Conservation (phyloP, 805 yeast species). For the Candida ipomoeae region DNA sequence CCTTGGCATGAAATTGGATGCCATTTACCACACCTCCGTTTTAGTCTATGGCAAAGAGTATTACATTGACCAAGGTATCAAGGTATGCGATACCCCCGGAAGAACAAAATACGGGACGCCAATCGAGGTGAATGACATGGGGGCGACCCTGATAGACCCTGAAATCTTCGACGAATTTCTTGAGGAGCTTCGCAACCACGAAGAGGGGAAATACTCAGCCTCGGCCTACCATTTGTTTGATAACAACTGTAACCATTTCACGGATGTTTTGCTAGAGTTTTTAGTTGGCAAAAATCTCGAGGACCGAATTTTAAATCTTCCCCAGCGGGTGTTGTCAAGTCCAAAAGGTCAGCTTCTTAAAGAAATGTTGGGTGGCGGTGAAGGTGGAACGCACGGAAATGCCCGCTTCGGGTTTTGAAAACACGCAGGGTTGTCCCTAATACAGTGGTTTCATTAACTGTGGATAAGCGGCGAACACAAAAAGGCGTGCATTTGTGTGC, state of each 20-base stretch:
- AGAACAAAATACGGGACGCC: constrained; percentile 59
- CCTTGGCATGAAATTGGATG: constrained; percentile 53
- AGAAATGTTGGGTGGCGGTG: constrained; percentile 29
- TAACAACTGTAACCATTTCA: constrained; percentile 67
- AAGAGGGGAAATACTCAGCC: constrained; percentile 41
- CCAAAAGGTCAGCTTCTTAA: constrained; percentile 34
- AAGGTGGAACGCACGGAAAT: constrained; percentile 13
- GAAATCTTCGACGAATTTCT: constrained; percentile 54
- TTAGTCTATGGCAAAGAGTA: constrained; percentile 52
- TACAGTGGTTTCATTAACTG: background rate
- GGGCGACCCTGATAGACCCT: constrained; percentile 46
- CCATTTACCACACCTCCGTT: constrained; percentile 64
- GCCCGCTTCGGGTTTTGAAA: constrained; percentile 13
- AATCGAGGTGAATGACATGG: constrained; percentile 48
- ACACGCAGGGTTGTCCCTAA: background rate
- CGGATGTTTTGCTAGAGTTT: constrained; percentile 54
- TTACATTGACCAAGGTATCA: constrained; percentile 59
- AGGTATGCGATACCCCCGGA: constrained; percentile 40
- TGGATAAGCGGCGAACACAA: background rate
- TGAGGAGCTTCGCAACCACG: constrained; percentile 40
- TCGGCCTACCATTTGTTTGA: constrained; percentile 52
- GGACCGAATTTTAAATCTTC: constrained; percentile 46
- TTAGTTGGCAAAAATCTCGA: constrained; percentile 55
- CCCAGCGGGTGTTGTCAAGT: constrained; percentile 44
- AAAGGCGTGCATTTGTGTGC: background rate